Evolutionary conservation across 2,329 filamentous ascomycete genomes (phyloP).

Genomic region (Uncinocarpus reesii): DNA sequence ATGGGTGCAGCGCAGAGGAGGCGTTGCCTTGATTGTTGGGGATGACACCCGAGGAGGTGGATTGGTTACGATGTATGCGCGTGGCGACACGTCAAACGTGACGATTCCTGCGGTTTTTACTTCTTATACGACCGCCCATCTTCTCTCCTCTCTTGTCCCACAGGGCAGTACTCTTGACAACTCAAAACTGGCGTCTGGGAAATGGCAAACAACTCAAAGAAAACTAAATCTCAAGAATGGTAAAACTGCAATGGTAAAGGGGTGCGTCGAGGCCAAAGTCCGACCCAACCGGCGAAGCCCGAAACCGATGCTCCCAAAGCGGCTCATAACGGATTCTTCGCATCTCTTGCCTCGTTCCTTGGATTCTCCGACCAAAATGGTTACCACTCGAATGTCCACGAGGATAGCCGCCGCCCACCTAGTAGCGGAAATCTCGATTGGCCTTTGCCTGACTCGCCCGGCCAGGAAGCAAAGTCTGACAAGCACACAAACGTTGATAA

Average conservation of each 20-base stretch:
- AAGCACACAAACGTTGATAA: conserved; percentile 17
- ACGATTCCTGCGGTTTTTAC: conserved; percentile 93
- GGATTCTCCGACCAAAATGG: conserved; percentile 30
- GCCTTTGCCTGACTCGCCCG: conserved; percentile 52
- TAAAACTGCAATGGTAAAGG: conserved; percentile 23
- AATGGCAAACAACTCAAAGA: conserved; percentile 28
- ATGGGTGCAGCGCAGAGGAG: conserved; percentile 88
- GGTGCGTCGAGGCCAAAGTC: conserved; percentile 23
- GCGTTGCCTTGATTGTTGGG: conserved; percentile 80
- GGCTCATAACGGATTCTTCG: conserved; percentile 24
- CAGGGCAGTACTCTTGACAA: conserved; percentile 55
- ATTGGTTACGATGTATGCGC: conserved; percentile 95
- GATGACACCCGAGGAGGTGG: conserved; percentile 83
- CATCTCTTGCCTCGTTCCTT: conserved; percentile 36
- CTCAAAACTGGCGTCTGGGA: conserved; percentile 44
- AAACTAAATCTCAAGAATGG: conserved; percentile 20
- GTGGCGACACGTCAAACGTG: conserved; percentile 87
- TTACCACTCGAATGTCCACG: conserved; percentile 21
- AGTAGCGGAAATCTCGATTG: conserved; percentile 66
- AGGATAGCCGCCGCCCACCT: conserved; percentile 54
- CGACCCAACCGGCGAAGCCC: conserved; percentile 19
- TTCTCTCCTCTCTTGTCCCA: conserved; percentile 72
- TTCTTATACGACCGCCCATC: conserved; percentile 83
- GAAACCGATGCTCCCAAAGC: conserved; percentile 16
- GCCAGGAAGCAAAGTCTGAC: conserved; percentile 25